Evolutionary conservation across 108 stramenopile species (phyloP).

Genomic region (Nitzschia palea): DNA sequence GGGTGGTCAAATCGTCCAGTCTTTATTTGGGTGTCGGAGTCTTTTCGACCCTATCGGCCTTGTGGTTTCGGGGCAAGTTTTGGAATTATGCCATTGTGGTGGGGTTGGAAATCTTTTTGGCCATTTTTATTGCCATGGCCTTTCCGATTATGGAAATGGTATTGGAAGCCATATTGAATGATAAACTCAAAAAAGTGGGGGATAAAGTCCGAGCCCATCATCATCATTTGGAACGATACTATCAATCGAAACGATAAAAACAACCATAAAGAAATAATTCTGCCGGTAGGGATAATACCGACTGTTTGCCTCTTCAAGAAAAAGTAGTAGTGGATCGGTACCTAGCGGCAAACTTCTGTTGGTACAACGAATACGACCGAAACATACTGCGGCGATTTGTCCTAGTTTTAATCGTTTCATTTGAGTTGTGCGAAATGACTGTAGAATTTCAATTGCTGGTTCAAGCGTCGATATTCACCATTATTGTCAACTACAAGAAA

Average conservation of each 20-base stretch:
- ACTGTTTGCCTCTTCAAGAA: too few species aligned
- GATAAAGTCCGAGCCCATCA: constrained; percentile 80
- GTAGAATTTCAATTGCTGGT: too few species aligned
- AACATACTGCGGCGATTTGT: too few species aligned
- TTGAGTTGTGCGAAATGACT: not conserved
- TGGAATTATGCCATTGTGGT: constrained; percentile 74
- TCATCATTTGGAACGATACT: constrained; percentile 60
- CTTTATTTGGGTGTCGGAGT: constrained; percentile 17
- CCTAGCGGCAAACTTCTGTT: too few species aligned
- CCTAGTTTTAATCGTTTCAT: too few species aligned
- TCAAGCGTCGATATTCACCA: too few species aligned
- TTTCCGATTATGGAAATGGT: constrained; percentile 89
- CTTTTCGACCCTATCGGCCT: constrained; percentile 45
- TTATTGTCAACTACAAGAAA: too few species aligned
- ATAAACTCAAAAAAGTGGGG: constrained; percentile 83
- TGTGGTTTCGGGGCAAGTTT: constrained; percentile 82
- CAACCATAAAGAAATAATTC: too few species aligned
- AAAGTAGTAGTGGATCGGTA: too few species aligned
- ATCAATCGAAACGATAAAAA: constrained; percentile 27
- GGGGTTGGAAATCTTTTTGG: constrained; percentile 60
- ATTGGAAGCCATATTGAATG: constrained; percentile 77
- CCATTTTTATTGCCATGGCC: constrained; percentile 68
- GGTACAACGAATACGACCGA: too few species aligned
- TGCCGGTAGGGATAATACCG: too few species aligned
- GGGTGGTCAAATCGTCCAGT: constrained; percentile 1